Conservation (phyloP, 805 yeast species). For the Komagataella kurtzmanii region DNA sequence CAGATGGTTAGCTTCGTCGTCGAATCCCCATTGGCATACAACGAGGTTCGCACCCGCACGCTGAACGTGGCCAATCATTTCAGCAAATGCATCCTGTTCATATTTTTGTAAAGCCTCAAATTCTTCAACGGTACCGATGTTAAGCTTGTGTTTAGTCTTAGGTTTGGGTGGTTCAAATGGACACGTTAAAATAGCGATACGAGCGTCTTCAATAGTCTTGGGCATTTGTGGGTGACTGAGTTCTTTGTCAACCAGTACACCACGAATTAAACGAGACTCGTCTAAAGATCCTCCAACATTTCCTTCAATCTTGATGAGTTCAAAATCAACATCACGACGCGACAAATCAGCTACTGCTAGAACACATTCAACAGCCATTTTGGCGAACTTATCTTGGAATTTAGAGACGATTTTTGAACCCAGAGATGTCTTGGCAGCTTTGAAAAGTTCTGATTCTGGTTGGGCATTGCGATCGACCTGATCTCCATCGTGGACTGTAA, state of each 20-base stretch:
- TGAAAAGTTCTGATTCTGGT: slow-evolving; percentile 48
- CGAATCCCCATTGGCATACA: slow-evolving; percentile 99
- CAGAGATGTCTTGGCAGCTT: slow-evolving; percentile 88
- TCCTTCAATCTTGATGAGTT: slow-evolving; percentile 88
- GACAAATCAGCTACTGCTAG: slow-evolving; percentile 83
- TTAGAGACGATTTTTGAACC: slow-evolving; percentile 95
- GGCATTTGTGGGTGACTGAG: slow-evolving; percentile 99
- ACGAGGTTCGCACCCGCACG: slow-evolving; percentile 90
- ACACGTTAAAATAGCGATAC: slow-evolving; percentile 90
- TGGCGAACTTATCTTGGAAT: slow-evolving; percentile 84
- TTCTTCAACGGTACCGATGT: slow-evolving; percentile 88
- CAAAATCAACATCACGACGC: slow-evolving; percentile 93
- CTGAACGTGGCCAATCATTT: slow-evolving; percentile 82
- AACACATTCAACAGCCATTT: slow-evolving; percentile 96
- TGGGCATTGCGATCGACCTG: slow-evolving; percentile 16
- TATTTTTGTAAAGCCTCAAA: slow-evolving; percentile 82
- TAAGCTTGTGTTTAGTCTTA: slow-evolving; percentile 94
- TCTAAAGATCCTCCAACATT: slow-evolving; percentile 90
- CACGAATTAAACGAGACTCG: slow-evolving; percentile 75
- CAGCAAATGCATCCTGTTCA: slow-evolving; percentile 81
- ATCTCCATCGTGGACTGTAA: slow-evolving; percentile 30
- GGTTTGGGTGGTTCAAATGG: slow-evolving; percentile 99
- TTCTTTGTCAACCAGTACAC: slow-evolving; percentile 91
- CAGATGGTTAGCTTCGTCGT: slow-evolving; percentile 95
- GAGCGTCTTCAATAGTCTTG: slow-evolving; percentile 61